These are phyloP conservation scores for Podospora pseudoanserina DNA, from an alignment of 495 filamentous ascomycete genomes.

Conservation along the genomic window DNA sequence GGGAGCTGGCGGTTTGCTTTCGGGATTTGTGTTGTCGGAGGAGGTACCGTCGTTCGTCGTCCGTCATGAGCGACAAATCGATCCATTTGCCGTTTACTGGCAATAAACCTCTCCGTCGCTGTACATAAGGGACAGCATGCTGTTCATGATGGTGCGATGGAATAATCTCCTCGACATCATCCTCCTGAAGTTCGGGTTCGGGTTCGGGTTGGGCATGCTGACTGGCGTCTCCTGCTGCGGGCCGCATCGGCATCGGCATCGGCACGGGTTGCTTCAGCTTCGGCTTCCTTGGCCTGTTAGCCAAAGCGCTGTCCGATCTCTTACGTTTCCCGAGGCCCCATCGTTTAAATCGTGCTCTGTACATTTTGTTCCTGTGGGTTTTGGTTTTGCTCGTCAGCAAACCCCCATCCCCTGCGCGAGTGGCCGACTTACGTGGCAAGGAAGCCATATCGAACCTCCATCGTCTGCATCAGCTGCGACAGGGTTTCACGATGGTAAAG, in stretches of 20 bases:
- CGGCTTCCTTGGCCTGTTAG: not conserved
- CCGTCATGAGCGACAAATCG: not conserved
- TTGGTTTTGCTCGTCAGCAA: not conserved
- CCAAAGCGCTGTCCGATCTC: not conserved
- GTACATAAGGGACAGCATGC: not conserved
- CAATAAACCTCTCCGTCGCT: not conserved
- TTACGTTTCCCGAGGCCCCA: slow-evolving; percentile 10
- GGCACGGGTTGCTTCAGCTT: not conserved
- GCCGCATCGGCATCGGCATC: not conserved
- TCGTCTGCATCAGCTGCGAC: slow-evolving; percentile 1
- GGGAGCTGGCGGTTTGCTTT: not conserved
- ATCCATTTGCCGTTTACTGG: not conserved
- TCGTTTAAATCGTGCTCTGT: slow-evolving; percentile 7
- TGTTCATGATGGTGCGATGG: not conserved
- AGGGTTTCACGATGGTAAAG: slow-evolving; percentile 3
- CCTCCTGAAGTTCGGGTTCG: not conserved
- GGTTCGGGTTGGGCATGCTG: not conserved
- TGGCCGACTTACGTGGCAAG: slow-evolving; percentile 4
- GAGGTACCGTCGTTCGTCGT: not conserved
- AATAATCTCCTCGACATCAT: not conserved
- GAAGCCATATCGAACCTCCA: slow-evolving; percentile 1
- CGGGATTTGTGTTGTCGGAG: not conserved
- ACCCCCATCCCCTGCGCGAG: too few species aligned
- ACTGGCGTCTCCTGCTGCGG: not conserved
- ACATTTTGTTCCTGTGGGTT: slow-evolving; percentile 3